Base-by-base conservation (phyloP, 805 yeast species). In the Kuraishia floccosa region DNA sequence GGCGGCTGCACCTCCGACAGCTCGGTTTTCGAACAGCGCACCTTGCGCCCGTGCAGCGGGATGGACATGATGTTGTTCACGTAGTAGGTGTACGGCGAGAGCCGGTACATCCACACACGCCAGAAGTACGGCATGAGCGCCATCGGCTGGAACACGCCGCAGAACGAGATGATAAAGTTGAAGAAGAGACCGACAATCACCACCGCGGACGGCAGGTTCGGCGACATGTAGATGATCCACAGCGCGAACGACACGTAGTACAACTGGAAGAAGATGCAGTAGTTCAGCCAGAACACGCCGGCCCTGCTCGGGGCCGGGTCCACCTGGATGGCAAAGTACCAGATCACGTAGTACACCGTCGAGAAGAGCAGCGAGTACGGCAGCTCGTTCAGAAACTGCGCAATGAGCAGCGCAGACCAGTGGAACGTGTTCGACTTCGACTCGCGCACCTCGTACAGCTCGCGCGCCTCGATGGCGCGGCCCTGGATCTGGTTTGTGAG, bases 81-180 rank as follows among this genome's bases (percentile, higher is more conserved):
- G 49, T 77, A 70, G 47, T 83, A 83, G 1, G 89, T 79, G 53
- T 68, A 67, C 7, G 81, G 93, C 17, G 83, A 76, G 14, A 63
- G 64, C 41, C 79, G 68, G 68, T 80, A 76, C 86, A 83, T 79
- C 50, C 79, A 83, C 28, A 69, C 73, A n/a, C 22, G 10, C 93
- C 93, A 83, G 60, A 83, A 83, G 1, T 82, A 75, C 9, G 93
- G 91, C 76, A 81, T 67, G 32, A 62, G 54, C 3, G 37, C 25
- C 5, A 55, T 55, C 12, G 75, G 71, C 44, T 76, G 83, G 36
- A 76, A 58, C 34, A 78, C 77, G 58, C 87, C 85, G 50, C 81
- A 65, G 58, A 81, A 80, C 15, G 76, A 58, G 34, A 78, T 63
- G 43, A 69, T 52, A 47, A 79, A 67, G 22, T 77, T 58, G 49